Percentiles rank a stretch among this genome's conserved stretches.
Conservation (phyloP, 306 rosid genomes). For the Astragalus membranaceus region DNA sequence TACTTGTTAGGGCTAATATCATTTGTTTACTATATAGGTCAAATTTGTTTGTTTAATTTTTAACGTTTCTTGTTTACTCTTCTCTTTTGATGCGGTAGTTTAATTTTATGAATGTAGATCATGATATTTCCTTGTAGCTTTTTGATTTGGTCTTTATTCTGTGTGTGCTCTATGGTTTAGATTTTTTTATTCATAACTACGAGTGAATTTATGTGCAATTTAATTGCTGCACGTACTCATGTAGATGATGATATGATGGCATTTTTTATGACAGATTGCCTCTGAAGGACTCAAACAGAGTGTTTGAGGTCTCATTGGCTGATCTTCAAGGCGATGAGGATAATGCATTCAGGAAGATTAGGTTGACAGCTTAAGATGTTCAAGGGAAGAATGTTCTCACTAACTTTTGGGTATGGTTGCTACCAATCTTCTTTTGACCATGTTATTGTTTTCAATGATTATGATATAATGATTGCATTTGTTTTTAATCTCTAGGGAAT, state of each 20-base stretch:
- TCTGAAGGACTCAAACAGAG: constrained; percentile 98
- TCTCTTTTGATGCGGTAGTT: too few species aligned
- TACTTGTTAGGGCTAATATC: neutral
- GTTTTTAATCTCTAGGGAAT: constrained; percentile 48
- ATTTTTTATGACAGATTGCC: constrained; percentile 58
- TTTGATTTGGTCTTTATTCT: neutral
- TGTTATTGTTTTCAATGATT: neutral
- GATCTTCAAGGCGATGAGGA: constrained; percentile 94
- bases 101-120: neutral
- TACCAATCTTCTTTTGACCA: neutral
- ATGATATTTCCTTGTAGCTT: neutral
- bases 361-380: constrained; percentile 92
- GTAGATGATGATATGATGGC: neutral
- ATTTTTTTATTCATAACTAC: neutral
- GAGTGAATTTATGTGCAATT: neutral
- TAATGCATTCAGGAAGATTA: constrained; percentile 83
- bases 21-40: neutral
- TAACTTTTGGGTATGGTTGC: constrained; percentile 78
- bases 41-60: too few species aligned
- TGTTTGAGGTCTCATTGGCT: constrained; percentile 86
- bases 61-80: too few species aligned
- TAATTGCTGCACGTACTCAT: neutral
- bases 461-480: neutral
- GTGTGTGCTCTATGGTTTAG: neutral
- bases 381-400: constrained; percentile 86